phyloP scores from a whole-genome alignment of 148 eudicot genomes.

The Camellia granthamiana region DNA sequence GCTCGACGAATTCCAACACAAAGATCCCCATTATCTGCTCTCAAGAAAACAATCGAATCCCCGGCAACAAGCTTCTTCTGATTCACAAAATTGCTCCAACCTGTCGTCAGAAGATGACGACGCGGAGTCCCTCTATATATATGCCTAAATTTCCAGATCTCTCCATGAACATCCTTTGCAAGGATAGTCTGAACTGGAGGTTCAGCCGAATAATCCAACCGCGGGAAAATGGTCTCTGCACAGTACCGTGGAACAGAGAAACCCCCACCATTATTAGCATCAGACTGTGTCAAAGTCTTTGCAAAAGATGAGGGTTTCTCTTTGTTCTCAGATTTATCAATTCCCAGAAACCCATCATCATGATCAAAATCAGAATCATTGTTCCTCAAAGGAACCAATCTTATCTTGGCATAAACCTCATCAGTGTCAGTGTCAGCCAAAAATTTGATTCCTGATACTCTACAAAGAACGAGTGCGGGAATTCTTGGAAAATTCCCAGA shows the following conservation, averaged over 20 bases:
- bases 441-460: slow-evolving; percentile 46
- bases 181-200: slow-evolving; percentile 85
- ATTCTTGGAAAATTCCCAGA: slow-evolving; percentile 42
- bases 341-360: slow-evolving; percentile 25
- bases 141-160: slow-evolving; percentile 84
- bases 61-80: slow-evolving; percentile 93
- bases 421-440: slow-evolving; percentile 69
- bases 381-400: slow-evolving; percentile 42
- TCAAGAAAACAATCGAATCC: slow-evolving; percentile 77
- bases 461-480: slow-evolving; percentile 53
- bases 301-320: slow-evolving; percentile 72
- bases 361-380: slow-evolving; percentile 31
- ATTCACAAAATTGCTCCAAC: slow-evolving; percentile 89
- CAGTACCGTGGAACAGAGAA: slow-evolving; percentile 86
- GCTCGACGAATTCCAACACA: slow-evolving; percentile 86
- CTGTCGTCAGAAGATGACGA: slow-evolving; percentile 79
- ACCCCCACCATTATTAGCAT: slow-evolving; percentile 95
- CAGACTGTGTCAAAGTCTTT: slow-evolving; percentile 87
- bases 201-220: slow-evolving; percentile 73
- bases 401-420: slow-evolving; percentile 72
- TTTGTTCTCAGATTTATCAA: slow-evolving; percentile 27
- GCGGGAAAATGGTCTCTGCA: slow-evolving; percentile 86
- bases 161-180: slow-evolving; percentile 87
- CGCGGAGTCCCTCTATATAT: slow-evolving; percentile 91
- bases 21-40: slow-evolving; percentile 76